These are phyloP conservation scores for Coemansia sp. DNA, from an alignment of 192 early-diverging fungal species.

Conservation along the genomic window DNA sequence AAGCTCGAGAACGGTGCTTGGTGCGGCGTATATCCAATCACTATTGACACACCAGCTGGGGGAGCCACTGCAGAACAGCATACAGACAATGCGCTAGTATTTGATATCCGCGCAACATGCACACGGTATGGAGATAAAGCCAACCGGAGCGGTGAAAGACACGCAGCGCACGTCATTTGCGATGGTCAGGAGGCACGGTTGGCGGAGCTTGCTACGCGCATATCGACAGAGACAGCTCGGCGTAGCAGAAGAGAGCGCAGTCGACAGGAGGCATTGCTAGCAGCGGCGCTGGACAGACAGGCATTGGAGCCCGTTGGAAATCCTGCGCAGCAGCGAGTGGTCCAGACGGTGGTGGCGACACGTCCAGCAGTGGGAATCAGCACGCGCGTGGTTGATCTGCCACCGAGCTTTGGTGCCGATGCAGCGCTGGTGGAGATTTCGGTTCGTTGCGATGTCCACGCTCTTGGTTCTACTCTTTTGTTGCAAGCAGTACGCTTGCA, in stretches of 20 bases:
- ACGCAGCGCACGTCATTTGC: conserved; percentile 1
- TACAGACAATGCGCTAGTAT: conserved; percentile 21
- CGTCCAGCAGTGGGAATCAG: conserved; percentile 22
- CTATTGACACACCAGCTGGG: conserved; percentile 11
- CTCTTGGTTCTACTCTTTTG: background rate
- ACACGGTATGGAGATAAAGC: background rate
- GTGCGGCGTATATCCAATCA: conserved; percentile 39
- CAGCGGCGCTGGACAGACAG: background rate
- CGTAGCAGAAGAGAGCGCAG: conserved; percentile 1
- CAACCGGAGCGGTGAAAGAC: background rate
- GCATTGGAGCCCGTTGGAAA: background rate
- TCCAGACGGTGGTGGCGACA: conserved; percentile 39
- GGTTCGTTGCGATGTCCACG: conserved; percentile 13
- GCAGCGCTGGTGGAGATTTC: conserved; percentile 28
- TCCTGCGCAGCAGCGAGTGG: conserved; percentile 9
- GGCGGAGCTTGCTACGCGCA: conserved; percentile 34
- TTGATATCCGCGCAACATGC: conserved; percentile 39
- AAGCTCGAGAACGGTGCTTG: conserved; percentile 27
- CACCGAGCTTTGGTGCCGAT: conserved; percentile 32
- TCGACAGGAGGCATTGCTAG: background rate
- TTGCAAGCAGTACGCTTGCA: conserved; percentile 12
- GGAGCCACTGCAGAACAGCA: conserved; percentile 3
- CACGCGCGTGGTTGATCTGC: conserved; percentile 18
- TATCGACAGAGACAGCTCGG: conserved; percentile 26
- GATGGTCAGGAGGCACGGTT: conserved; percentile 26